A percentile compares a stretch with the other conserved stretches of the same genome.
phyloP scores from a whole-genome alignment of 2,329 filamentous ascomycete genomes.

The Pseudogymnoascus sp. region DNA sequence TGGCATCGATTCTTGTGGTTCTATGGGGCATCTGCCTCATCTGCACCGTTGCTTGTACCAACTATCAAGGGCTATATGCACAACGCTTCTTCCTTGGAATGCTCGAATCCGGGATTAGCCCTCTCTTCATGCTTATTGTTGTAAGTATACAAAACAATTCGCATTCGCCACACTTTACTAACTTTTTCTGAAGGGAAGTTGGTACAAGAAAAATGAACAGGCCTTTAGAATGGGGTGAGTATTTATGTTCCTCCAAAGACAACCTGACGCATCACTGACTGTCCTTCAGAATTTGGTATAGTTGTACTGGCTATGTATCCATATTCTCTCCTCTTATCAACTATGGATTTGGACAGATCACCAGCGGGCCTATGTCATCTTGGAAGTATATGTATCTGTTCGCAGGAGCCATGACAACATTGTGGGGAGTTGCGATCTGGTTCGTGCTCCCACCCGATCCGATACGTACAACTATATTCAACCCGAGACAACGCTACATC shows the following conservation, averaged over 20 bases:
- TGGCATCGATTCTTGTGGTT: slow-evolving; percentile 27
- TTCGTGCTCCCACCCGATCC: slow-evolving; percentile 35
- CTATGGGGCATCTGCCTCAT: slow-evolving; percentile 33
- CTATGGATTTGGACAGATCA: slow-evolving; percentile 38
- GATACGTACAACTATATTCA: slow-evolving; percentile 26
- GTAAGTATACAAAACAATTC: slow-evolving; percentile 15
- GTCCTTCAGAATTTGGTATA: slow-evolving; percentile 1
- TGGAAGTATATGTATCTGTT: slow-evolving; percentile 37
- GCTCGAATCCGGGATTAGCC: slow-evolving; percentile 46
- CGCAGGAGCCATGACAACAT: slow-evolving; percentile 33
- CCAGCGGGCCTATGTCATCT: slow-evolving; percentile 27
- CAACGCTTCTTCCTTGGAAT: slow-evolving; percentile 49
- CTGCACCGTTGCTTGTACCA: slow-evolving; percentile 30
- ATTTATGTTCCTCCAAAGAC: slow-evolving; percentile 46
- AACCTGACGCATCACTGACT: not conserved
- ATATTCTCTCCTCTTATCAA: slow-evolving; percentile 39
- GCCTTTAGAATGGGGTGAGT: slow-evolving; percentile 41
- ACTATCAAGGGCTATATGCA: slow-evolving; percentile 31
- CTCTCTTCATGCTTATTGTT: slow-evolving; percentile 47
- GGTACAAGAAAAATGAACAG: slow-evolving; percentile 35
- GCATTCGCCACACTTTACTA: not conserved
- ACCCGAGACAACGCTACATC: slow-evolving; percentile 12
- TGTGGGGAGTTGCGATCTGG: slow-evolving; percentile 32
- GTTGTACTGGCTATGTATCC: slow-evolving; percentile 30
- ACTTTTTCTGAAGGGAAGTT: slow-evolving; percentile 20